Evolutionary conservation across 2,329 filamentous ascomycete genomes (phyloP).

Genomic region (Alternaria incomplexa): DNA sequence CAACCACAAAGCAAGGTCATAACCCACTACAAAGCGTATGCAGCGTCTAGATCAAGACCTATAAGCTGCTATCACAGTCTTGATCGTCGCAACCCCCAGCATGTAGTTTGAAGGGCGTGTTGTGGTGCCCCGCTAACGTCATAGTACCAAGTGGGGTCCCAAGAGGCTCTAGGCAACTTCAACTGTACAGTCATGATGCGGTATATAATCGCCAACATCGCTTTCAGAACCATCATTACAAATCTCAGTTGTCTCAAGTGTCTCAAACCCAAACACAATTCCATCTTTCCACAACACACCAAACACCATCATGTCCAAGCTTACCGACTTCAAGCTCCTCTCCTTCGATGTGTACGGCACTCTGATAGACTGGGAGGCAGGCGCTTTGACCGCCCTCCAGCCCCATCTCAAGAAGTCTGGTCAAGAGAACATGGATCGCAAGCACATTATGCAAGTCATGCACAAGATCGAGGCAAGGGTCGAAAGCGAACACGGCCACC

Average conservation of each 20-base stretch:
- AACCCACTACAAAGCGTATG: conserved; percentile 1
- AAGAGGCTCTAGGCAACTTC: background rate
- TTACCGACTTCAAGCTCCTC: conserved; percentile 58
- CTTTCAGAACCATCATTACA: background rate
- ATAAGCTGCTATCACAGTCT: background rate
- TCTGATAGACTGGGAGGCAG: conserved; percentile 78
- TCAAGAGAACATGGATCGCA: conserved; percentile 29
- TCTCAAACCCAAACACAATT: background rate
- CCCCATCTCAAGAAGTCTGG: conserved; percentile 53
- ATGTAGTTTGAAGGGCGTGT: conserved; percentile 22
- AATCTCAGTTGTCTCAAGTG: background rate
- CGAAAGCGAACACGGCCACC: conserved; percentile 61
- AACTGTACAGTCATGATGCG: background rate
- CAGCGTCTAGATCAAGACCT: conserved; percentile 1
- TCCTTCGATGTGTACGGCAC: conserved; percentile 84
- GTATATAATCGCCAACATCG: background rate
- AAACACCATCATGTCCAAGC: conserved; percentile 35
- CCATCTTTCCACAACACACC: background rate
- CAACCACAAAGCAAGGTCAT: background rate
- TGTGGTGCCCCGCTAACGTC: conserved; percentile 18
- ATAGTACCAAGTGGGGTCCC: conserved; percentile 18
- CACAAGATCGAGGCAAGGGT: conserved; percentile 57
- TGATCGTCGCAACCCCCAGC: background rate
- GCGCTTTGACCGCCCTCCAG: conserved; percentile 63
- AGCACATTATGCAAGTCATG: conserved; percentile 49